phyloP scores from a whole-genome alignment of 148 eudicot genomes.

The Chenopodium berlandieri region DNA sequence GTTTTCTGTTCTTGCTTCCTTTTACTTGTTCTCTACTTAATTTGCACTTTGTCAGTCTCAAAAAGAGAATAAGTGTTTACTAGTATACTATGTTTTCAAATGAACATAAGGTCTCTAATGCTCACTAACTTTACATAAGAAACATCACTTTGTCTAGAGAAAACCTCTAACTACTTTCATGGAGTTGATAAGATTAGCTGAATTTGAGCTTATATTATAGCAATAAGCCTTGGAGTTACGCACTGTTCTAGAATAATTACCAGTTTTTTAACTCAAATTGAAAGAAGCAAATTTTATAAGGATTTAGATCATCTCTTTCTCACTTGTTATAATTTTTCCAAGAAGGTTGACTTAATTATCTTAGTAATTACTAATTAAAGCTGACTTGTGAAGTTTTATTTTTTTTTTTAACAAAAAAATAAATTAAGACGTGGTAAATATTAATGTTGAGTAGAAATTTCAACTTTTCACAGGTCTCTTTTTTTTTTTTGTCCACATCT shows the following conservation, averaged over 20 bases:
- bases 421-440: not conserved
- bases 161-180: slow-evolving; percentile 15
- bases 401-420: not conserved
- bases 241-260: not conserved
- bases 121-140: slow-evolving; percentile 24
- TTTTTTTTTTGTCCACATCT: too few relatives aligned
- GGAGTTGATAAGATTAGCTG: slow-evolving; percentile 33
- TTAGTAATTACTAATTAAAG: not conserved
- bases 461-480: too few relatives aligned
- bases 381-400: not conserved
- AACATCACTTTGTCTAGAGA: slow-evolving; percentile 23
- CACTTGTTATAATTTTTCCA: not conserved
- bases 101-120: slow-evolving; percentile 15
- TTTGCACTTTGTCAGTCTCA: slow-evolving; percentile 5
- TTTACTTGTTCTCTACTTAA: slow-evolving; percentile 19
- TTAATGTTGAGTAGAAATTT: not conserved
- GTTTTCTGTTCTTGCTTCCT: not conserved
- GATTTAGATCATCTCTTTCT: slow-evolving; percentile 2
- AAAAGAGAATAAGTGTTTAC: not conserved
- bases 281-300: not conserved
- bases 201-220: slow-evolving; percentile 11
- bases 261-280: not conserved
- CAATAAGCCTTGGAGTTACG: slow-evolving; percentile 15
- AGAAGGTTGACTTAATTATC: not conserved
- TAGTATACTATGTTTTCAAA: not conserved